Evolutionary conservation across 805 yeast genomes (phyloP).

Genomic region (Ogataea sp.): DNA sequence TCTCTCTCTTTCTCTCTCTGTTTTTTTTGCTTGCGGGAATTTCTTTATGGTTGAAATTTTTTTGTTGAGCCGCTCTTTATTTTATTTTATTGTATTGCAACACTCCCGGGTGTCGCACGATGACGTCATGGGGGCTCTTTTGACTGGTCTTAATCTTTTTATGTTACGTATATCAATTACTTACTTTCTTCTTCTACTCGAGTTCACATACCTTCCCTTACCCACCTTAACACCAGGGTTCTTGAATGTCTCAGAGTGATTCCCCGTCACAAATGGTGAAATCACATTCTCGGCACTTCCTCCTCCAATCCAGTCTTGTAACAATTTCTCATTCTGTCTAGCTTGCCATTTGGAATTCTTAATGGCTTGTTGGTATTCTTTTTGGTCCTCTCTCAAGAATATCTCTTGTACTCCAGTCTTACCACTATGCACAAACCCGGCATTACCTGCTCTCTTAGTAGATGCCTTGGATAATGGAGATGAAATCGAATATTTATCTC

Average conservation of each 20-base stretch:
- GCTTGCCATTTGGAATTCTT: constrained; percentile 85
- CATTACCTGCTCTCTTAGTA: constrained; percentile 66
- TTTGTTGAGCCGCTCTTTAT: too few relatives aligned
- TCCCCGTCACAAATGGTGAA: constrained; percentile 77
- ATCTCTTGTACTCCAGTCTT: constrained; percentile 38
- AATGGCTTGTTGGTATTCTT: constrained; percentile 81
- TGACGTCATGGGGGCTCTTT: too few relatives aligned
- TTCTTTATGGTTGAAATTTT: neutral
- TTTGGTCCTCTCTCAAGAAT: constrained; percentile 85
- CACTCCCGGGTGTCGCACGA: too few relatives aligned
- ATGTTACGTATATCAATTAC: neutral
- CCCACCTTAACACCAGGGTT: constrained; percentile 75
- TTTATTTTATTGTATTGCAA: too few relatives aligned
- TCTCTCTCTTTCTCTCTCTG: neutral
- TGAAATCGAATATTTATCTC: constrained; percentile 73
- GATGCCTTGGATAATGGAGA: constrained; percentile 81
- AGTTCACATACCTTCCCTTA: constrained; percentile 72
- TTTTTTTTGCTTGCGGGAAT: neutral
- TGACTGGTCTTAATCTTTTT: too few relatives aligned
- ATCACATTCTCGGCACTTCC: constrained; percentile 80
- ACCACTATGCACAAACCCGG: constrained; percentile 68
- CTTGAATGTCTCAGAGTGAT: constrained; percentile 34
- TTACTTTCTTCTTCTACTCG: constrained; percentile 30
- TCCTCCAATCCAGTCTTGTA: constrained; percentile 91
- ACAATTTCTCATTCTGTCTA: constrained; percentile 74